Conservation (phyloP, 345 rosid genomes). For the Cardamine resedifolia region DNA sequence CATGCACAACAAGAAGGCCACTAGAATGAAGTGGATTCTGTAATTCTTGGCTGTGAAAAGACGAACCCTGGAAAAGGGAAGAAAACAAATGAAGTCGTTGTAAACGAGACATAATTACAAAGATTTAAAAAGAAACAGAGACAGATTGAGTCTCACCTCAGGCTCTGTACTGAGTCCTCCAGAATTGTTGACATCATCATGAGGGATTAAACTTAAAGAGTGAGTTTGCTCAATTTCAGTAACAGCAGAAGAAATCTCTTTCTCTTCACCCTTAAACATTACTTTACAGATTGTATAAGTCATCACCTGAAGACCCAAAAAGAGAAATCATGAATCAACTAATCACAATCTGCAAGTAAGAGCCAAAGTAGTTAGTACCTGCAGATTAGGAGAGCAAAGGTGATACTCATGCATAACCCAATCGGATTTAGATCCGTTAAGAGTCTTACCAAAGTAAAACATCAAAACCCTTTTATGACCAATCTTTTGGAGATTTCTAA, state of each 20-base stretch:
- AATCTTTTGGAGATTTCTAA: background rate
- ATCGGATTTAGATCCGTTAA: background rate
- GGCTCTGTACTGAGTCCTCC: background rate
- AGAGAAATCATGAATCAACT: background rate
- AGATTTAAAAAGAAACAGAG: background rate
- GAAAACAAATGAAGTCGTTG: background rate
- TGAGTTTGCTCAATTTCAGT: too few relatives aligned
- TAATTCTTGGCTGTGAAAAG: background rate
- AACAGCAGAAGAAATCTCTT: background rate
- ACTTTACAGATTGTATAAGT: conserved; percentile 39
- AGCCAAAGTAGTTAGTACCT: background rate
- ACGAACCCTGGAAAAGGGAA: background rate
- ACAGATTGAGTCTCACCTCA: background rate
- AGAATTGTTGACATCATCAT: background rate
- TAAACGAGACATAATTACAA: too few relatives aligned
- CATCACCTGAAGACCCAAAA: conserved; percentile 18
- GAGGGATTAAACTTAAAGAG: background rate
- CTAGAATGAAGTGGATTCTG: background rate
- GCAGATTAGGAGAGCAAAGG: conserved; percentile 10
- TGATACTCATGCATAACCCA: conserved; percentile 44
- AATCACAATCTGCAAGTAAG: background rate
- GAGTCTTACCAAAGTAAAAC: conserved; percentile 33
- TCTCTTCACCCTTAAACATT: conserved; percentile 23
- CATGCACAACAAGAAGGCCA: background rate
- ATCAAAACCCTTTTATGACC: conserved; percentile 50